Conservation (phyloP, 2,329 filamentous ascomycete species). For the Fusarium musae region DNA sequence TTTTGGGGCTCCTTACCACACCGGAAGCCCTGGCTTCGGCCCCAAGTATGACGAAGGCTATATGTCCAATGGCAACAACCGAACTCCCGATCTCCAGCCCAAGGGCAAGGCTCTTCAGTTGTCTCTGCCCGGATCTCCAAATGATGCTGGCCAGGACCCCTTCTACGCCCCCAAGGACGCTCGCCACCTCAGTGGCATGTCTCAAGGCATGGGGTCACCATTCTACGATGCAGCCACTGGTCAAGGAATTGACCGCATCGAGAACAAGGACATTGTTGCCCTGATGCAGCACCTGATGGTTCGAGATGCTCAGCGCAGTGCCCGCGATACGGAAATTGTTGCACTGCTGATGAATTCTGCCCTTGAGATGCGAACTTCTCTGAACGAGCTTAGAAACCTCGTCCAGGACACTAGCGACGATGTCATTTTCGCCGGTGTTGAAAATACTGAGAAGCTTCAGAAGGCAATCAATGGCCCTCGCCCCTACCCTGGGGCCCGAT, state of each 20-base stretch:
- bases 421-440: constrained; percentile 86
- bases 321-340: constrained; percentile 94
- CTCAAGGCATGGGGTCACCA: constrained; percentile 89
- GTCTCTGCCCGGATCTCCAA: constrained; percentile 62
- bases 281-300: constrained; percentile 99
- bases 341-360: constrained; percentile 93
- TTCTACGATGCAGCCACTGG: constrained; percentile 92
- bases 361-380: constrained; percentile 95
- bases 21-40: constrained; percentile 67
- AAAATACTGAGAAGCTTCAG: constrained; percentile 87
- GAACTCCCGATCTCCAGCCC: constrained; percentile 62
- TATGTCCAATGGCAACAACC: constrained; percentile 77
- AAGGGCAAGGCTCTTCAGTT: constrained; percentile 64
- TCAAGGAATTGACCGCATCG: constrained; percentile 87
- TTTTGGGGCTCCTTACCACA: constrained; percentile 60
- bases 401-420: constrained; percentile 87
- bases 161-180: constrained; percentile 68
- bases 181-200: constrained; percentile 86
- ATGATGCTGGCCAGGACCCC: constrained; percentile 68
- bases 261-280: constrained; percentile 95
- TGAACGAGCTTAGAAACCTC: constrained; percentile 93
- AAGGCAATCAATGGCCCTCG: constrained; percentile 87
- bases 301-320: constrained; percentile 94
- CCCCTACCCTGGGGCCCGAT: constrained; percentile 78
- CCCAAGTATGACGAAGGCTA: constrained; percentile 87